Conservation (phyloP, 2,329 filamentous ascomycete genomes). For the Ceratocystis alfenasii region DNA sequence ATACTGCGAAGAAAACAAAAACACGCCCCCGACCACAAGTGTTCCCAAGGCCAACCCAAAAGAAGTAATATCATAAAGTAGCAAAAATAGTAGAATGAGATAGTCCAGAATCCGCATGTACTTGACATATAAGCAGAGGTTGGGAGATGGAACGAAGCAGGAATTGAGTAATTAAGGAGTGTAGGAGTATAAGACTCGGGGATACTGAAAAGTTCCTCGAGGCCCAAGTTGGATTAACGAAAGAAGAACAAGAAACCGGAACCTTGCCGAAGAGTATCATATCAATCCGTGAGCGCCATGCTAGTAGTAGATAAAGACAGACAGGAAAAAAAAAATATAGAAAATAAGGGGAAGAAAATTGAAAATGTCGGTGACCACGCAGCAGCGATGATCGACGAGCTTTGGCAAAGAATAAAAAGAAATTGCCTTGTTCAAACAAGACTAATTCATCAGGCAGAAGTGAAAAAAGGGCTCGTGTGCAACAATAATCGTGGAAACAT, state of each 20-base stretch:
- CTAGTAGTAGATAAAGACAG: conserved; percentile 8
- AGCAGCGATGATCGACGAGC: no score
- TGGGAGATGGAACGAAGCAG: background rate
- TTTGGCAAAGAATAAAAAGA: no score
- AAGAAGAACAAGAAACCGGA: conserved; percentile 11
- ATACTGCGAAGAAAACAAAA: background rate
- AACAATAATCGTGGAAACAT: conserved; percentile 1
- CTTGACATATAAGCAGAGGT: background rate
- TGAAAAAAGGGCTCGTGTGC: conserved; percentile 4
- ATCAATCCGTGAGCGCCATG: conserved; percentile 19
- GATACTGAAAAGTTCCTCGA: conserved; percentile 12
- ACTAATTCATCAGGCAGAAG: conserved; percentile 16
- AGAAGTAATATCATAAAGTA: conserved; percentile 1
- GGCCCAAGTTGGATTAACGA: conserved; percentile 11
- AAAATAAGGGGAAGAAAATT: conserved; percentile 4
- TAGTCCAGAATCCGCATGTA: no score
- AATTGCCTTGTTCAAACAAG: no score
- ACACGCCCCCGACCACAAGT: background rate
- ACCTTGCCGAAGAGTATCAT: conserved; percentile 20
- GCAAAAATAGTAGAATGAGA: background rate
- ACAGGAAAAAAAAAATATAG: conserved; percentile 9
- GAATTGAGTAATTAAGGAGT: background rate
- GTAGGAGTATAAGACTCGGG: conserved; percentile 5
- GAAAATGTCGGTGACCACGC: background rate
- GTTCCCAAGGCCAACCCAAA: background rate